Conservation (phyloP, 2,329 filamentous ascomycete species). For the Graphiopsis chlorocephala region DNA sequence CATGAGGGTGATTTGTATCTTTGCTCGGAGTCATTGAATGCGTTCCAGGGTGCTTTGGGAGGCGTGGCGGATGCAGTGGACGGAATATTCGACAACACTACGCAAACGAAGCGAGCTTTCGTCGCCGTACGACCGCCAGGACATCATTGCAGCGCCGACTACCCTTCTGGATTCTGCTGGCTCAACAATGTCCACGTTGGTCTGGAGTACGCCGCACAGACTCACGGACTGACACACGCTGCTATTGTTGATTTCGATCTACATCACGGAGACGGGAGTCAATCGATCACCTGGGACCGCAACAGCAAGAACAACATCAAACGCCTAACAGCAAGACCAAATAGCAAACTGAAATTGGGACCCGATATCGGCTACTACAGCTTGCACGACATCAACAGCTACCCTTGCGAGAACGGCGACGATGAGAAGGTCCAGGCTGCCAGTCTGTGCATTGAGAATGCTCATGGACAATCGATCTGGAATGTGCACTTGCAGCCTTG, state of each 20-base stretch:
- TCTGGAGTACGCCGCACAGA: constrained; percentile 82
- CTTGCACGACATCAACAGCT: constrained; percentile 97
- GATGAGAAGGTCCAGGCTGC: constrained; percentile 90
- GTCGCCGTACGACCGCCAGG: constrained; percentile 90
- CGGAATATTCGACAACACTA: constrained; percentile 63
- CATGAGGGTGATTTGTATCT: constrained; percentile 92
- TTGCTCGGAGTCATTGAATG: constrained; percentile 78
- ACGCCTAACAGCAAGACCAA: constrained; percentile 29
- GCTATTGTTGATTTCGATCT: constrained; percentile 91
- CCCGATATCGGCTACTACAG: constrained; percentile 84
- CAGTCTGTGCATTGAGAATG: constrained; percentile 89
- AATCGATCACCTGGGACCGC: constrained; percentile 87
- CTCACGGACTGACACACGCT: constrained; percentile 85
- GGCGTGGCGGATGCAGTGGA: constrained; percentile 94
- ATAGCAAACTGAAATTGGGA: constrained; percentile 29
- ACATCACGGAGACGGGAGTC: constrained; percentile 93
- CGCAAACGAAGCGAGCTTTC: constrained; percentile 61
- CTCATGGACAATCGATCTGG: constrained; percentile 92
- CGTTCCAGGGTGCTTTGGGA: constrained; percentile 86
- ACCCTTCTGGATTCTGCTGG: constrained; percentile 97
- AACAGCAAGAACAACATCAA: constrained; percentile 63
- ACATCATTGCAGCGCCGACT: constrained; percentile 87
- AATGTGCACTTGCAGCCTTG: constrained; percentile 91
- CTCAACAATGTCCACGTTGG: constrained; percentile 97
- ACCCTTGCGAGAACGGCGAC: constrained; percentile 92